Base-by-base conservation (phyloP, 83 land plant genomes). In the Thuja plicata region DNA sequence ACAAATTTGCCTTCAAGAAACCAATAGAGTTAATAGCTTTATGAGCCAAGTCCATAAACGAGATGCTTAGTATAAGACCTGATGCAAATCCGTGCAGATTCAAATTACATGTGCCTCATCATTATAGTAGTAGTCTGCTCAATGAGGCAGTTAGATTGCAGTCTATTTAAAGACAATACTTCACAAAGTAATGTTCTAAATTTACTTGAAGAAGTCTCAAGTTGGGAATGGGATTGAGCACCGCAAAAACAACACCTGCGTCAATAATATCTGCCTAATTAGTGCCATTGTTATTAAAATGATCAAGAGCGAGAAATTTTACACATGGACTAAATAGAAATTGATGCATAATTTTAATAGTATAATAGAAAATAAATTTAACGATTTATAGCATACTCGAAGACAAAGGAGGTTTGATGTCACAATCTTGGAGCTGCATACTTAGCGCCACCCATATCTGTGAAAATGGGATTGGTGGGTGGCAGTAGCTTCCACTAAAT, bases 11-110 rank as follows among this genome's bases (percentile, higher is more conserved):
- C 85, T 93, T 95, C 30, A 95, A 89, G 92, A 97, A 97, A 13
- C 99, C 99, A 87, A 97, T 93, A 7, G 95, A 91, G 89, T 97
- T 96, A 35, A 96, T 89, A 78, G 99, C 97, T 91, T 97, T 97
- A 89, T 96, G 97, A 87, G 96, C 95, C 89, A 97, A 95, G 89
- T 97, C 99, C 13, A 96, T 87, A 86, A 97, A 97, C 24, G 99
- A 97, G 88, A 97, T 93, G 92, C 96, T 92, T 88, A 97, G 90
- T 98, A 97, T 97, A 24, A 97, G 92, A 9, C 99, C 99, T 48
- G 99, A 98, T 48, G 99, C 99, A 91, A 97, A 95, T 24, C 99
- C 99, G 97, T 97, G 91, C 87, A 90, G 13, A 74, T 30, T 55
- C 41, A 86, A 66, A 45, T 52, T 79, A n/a, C 27, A 88, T 27